Conservation (phyloP, 164 flowering plant genomes). For the Brasenia schreberi region DNA sequence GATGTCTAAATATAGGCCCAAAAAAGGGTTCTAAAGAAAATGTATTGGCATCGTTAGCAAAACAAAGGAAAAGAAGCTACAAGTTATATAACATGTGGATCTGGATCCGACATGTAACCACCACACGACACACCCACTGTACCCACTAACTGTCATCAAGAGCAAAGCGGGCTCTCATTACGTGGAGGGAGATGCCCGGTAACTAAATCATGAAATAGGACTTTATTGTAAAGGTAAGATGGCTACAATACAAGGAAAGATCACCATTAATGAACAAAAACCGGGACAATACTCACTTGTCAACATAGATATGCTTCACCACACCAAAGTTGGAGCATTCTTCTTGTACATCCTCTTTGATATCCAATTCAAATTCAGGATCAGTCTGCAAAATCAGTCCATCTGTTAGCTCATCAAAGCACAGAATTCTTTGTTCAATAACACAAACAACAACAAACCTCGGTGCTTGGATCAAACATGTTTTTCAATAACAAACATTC, state of each 20-base stretch:
- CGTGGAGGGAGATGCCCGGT: no score
- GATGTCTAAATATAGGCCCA: no score
- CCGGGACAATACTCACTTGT: constrained; percentile 44
- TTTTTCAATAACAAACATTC: constrained; percentile 70
- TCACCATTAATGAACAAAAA: neutral
- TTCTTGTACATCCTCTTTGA: constrained; percentile 76
- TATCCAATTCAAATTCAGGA: constrained; percentile 76
- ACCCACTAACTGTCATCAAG: no score
- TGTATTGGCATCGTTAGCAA: no score
- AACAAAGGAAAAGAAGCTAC: no score
- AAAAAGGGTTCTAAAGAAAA: no score
- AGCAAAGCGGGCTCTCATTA: no score
- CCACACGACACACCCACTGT: no score
- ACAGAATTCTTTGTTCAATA: neutral
- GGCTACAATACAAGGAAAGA: neutral
- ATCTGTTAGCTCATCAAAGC: neutral
- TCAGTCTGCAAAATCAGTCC: constrained; percentile 41
- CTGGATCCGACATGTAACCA: no score
- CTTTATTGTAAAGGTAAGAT: no score
- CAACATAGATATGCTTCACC: constrained; percentile 67
- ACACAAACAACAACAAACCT: constrained; percentile 32
- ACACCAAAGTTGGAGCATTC: constrained; percentile 85
- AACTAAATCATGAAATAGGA: no score
- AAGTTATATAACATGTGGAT: no score
- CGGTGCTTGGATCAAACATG: constrained; percentile 86